Percentiles rank a stretch among this genome's conserved stretches.
These are phyloP conservation scores for Zymoseptoria passerinii DNA, from an alignment of 2,329 filamentous ascomycete species.

Conservation along the genomic window DNA sequence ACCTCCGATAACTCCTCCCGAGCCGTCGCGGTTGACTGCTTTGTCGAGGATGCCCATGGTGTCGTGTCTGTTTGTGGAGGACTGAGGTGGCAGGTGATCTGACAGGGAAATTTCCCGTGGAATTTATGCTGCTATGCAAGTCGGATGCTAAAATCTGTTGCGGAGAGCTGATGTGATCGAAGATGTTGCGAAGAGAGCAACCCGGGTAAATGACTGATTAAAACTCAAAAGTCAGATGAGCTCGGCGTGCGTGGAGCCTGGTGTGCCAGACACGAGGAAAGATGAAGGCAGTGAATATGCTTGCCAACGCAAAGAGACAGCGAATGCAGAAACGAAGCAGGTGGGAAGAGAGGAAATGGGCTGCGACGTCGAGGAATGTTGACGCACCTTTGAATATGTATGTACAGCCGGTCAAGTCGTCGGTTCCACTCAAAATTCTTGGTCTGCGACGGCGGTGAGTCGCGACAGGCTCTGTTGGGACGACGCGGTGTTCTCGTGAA, in stretches of 20 bases:
- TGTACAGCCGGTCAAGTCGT: background rate
- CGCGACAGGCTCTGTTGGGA: too few relatives aligned
- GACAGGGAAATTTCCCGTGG: background rate
- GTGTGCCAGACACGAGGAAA: background rate
- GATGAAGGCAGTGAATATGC: background rate
- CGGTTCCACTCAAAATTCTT: background rate
- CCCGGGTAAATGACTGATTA: background rate
- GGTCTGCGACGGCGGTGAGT: background rate
- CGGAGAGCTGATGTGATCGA: background rate
- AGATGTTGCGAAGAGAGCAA: background rate
- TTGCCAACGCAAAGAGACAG: background rate
- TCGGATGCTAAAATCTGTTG: background rate
- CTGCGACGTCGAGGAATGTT: background rate
- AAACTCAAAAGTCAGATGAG: background rate
- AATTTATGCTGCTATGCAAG: background rate
- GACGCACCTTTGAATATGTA: background rate
- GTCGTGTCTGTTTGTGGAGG: background rate
- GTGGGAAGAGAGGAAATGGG: background rate
- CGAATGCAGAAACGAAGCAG: background rate
- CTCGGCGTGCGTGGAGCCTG: background rate
- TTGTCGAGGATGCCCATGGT: conserved; percentile 23
- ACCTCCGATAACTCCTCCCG: conserved; percentile 31
- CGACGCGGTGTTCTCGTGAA: background rate
- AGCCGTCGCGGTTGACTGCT: conserved; percentile 15
- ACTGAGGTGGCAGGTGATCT: background rate